phyloP scores from a whole-genome alignment of 257 asterid genomes.

The Petunia secreta region DNA sequence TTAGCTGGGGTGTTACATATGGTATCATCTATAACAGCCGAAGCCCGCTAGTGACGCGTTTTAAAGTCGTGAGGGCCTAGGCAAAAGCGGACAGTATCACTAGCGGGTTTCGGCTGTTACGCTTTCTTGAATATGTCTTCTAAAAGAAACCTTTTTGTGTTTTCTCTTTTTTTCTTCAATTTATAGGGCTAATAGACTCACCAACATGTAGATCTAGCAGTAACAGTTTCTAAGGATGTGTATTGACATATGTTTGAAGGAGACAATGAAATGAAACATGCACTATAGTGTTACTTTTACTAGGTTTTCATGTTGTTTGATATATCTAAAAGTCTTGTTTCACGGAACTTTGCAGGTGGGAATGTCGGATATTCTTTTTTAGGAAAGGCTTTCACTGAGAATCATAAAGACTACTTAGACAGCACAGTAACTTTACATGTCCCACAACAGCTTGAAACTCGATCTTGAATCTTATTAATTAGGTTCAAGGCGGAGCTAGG shows the following conservation, averaged over 20 bases:
- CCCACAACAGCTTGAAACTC: not conserved
- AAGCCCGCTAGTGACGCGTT: too few species aligned
- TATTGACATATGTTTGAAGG: conserved; percentile 6
- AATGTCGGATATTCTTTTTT: conserved; percentile 24
- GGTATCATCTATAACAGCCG: too few species aligned
- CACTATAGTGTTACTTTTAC: conserved; percentile 13
- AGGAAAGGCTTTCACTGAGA: not conserved
- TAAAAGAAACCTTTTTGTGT: not conserved
- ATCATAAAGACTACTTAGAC: conserved; percentile 13
- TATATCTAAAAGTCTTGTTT: conserved; percentile 23
- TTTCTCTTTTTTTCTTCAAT: not conserved
- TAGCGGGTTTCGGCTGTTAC: too few species aligned
- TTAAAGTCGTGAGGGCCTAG: too few species aligned
- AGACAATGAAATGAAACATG: conserved; percentile 6
- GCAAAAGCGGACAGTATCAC: too few species aligned
- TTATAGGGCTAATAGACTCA: not conserved
- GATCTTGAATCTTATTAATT: too few species aligned
- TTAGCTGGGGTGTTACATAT: too few species aligned
- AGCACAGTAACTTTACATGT: conserved; percentile 20
- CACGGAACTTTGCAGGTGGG: conserved; percentile 32
- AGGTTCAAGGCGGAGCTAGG: too few species aligned
- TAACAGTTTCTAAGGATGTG: not conserved
- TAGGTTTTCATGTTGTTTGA: not conserved
- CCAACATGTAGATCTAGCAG: not conserved
- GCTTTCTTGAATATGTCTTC: too few species aligned